A percentile compares a stretch with the other conserved stretches of the same genome.
Evolutionary conservation across 2,329 filamentous ascomycete species (phyloP).

Genomic region (Aspergillus awamori): DNA sequence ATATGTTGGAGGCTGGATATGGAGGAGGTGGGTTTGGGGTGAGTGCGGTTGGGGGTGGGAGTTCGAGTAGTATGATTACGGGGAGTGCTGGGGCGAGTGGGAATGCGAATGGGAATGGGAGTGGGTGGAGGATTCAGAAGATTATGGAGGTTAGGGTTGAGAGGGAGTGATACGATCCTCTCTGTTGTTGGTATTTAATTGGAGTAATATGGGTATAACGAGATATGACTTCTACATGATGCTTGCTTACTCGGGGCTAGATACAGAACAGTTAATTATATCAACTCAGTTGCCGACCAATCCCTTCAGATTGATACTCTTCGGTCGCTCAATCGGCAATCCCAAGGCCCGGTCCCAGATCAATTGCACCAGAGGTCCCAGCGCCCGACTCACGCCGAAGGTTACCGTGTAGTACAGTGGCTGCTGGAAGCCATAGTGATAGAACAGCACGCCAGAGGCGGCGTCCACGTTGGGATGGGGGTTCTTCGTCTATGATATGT

Average conservation of each 20-base stretch:
- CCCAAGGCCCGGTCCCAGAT: slow-evolving; percentile 95
- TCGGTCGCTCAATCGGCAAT: slow-evolving; percentile 93
- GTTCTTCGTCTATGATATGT: slow-evolving; percentile 72
- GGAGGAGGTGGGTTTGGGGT: neutral
- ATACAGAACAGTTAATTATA: neutral
- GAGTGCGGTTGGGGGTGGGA: neutral
- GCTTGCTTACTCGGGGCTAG: neutral
- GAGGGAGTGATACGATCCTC: neutral
- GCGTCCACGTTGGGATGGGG: slow-evolving; percentile 97
- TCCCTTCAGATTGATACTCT: slow-evolving; percentile 93
- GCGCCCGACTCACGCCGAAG: slow-evolving; percentile 67
- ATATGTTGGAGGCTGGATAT: neutral
- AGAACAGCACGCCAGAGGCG: slow-evolving; percentile 89
- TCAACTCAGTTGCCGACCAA: slow-evolving; percentile 46
- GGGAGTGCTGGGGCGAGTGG: neutral
- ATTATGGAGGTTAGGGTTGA: slow-evolving; percentile 13
- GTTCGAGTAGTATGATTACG: neutral
- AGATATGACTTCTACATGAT: neutral
- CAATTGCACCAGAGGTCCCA: slow-evolving; percentile 90
- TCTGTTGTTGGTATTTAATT: neutral
- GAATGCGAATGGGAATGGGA: neutral
- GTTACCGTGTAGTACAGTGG: slow-evolving; percentile 88
- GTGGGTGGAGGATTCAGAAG: slow-evolving; percentile 3
- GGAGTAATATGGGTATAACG: neutral
- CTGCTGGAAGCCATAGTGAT: slow-evolving; percentile 97